Evolutionary conservation across 2,329 filamentous ascomycete genomes (phyloP), one percentile per base, ranked within the genome.

Genomic region (Ophiocordyceps sinensis): DNA sequence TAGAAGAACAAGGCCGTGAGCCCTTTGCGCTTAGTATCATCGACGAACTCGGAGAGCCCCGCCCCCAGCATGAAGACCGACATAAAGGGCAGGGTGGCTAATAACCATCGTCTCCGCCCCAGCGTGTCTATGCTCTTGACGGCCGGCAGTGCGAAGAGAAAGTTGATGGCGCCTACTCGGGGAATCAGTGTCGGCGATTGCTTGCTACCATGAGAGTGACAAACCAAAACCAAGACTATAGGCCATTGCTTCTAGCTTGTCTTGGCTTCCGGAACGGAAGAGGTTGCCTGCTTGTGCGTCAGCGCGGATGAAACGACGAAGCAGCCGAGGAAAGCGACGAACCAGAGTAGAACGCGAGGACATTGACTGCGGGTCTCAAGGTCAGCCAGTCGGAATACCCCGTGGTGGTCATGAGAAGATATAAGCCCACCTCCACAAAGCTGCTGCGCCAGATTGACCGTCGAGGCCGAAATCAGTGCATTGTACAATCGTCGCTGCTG

Each of bases 281-380:
- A 55, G 45, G 6, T 45, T 54, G 29, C 51, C 51, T 49, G 23
- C 23, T 9, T 26, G 3, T 26, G 6, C 5, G 23, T 17, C 28
- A 37, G 0, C 17, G 11, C 11, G 12, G 11, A 15, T n/a, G 15
- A 7, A 6, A 26, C 9, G 23, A 26, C 6, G 23, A 26, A 26
- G 23, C 23, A 7, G 23, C 23, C 23, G 23, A 26, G 23, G 13
- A 10, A 42, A 36, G 14, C 14, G 17, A 28, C 39, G 21, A 53
- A 59, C 63, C 58, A 1, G 63, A 67, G 45, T 69, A 68, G 39
- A 69, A 68, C 0, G 65, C 64, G 4, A 66, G 52, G 0, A 68
- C 53, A 15, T 65, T 66, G 42, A 62, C 55, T 62, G 26, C 10
- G 15, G 12, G 15, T 17, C 15, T 12, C 9, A 23, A 10, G 23